Evolutionary conservation across 192 early-diverging fungal species (phyloP).

Genomic region (Podila epigama): DNA sequence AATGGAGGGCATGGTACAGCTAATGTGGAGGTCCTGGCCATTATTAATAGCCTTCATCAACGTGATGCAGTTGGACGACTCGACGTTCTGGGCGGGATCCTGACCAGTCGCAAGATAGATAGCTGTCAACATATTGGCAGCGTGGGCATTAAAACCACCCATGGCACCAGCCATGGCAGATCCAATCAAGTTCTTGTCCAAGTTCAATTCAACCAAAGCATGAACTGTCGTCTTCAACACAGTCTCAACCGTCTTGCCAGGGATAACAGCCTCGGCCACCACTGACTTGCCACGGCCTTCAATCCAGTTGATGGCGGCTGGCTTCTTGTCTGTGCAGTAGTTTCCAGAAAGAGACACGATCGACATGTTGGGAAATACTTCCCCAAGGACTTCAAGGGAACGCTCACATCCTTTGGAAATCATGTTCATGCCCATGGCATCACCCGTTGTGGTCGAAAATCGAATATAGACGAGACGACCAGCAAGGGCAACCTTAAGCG

Average conservation of each 20-base stretch:
- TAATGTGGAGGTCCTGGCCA: constrained; percentile 83
- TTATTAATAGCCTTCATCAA: constrained; percentile 89
- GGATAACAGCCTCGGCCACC: constrained; percentile 85
- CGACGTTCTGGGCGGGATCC: constrained; percentile 96
- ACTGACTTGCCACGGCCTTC: constrained; percentile 96
- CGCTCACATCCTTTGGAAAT: constrained; percentile 95
- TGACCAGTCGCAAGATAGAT: constrained; percentile 92
- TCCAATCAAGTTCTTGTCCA: constrained; percentile 90
- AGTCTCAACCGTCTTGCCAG: constrained; percentile 75
- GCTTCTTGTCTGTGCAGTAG: constrained; percentile 97
- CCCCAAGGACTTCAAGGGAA: constrained; percentile 67
- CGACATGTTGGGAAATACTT: constrained; percentile 75
- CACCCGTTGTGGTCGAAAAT: constrained; percentile 90
- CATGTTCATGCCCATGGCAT: constrained; percentile 99
- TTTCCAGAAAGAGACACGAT: constrained; percentile 89
- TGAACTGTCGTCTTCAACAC: constrained; percentile 89
- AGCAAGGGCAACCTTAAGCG: constrained; percentile 83
- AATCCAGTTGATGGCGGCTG: constrained; percentile 97
- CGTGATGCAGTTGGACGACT: constrained; percentile 92
- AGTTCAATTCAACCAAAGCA: constrained; percentile 81
- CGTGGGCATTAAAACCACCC: constrained; percentile 95
- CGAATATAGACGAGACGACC: constrained; percentile 87
- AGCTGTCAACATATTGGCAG: constrained; percentile 92
- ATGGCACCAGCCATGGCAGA: constrained; percentile 93
- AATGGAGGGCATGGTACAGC: constrained; percentile 92